These are phyloP conservation scores for Calonectria hongkongensis DNA, from an alignment of 2,329 filamentous ascomycete species.

Conservation along the genomic window DNA sequence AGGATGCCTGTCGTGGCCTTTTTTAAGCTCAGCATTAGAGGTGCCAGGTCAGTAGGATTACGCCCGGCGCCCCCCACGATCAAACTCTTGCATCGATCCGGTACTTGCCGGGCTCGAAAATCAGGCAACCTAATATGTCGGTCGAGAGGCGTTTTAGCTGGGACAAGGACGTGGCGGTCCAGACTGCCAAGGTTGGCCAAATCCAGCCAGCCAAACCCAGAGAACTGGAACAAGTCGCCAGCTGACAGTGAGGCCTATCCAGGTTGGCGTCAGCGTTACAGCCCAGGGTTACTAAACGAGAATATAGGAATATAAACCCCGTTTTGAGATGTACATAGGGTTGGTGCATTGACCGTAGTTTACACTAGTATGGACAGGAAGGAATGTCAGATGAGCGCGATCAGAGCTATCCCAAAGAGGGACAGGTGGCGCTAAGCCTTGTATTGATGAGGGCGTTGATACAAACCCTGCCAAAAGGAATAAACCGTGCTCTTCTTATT, in stretches of 20 bases:
- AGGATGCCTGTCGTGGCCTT: slow-evolving; percentile 3
- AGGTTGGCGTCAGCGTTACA: background rate
- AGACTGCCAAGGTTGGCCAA: background rate
- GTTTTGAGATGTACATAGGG: background rate
- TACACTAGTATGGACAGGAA: background rate
- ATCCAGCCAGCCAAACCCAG: background rate
- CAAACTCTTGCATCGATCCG: background rate
- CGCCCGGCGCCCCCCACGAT: slow-evolving; percentile 1
- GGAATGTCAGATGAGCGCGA: background rate
- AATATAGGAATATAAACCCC: background rate
- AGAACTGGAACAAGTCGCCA: background rate
- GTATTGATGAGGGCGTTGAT: background rate
- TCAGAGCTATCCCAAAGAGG: background rate
- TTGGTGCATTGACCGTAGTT: background rate
- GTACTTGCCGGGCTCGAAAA: slow-evolving; percentile 16
- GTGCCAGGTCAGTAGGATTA: slow-evolving; percentile 6
- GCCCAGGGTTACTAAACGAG: background rate
- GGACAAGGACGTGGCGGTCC: slow-evolving; percentile 1
- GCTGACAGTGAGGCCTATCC: background rate
- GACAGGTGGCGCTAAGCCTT: background rate
- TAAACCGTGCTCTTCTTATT: background rate
- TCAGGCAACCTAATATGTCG: background rate
- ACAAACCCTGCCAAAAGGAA: background rate
- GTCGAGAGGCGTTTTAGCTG: background rate
- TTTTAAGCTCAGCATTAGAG: slow-evolving; percentile 16